Percentiles rank a stretch among this genome's conserved stretches.
phyloP scores from a whole-genome alignment of 108 stramenopile genomes.

The Skeletonema menzelii region DNA sequence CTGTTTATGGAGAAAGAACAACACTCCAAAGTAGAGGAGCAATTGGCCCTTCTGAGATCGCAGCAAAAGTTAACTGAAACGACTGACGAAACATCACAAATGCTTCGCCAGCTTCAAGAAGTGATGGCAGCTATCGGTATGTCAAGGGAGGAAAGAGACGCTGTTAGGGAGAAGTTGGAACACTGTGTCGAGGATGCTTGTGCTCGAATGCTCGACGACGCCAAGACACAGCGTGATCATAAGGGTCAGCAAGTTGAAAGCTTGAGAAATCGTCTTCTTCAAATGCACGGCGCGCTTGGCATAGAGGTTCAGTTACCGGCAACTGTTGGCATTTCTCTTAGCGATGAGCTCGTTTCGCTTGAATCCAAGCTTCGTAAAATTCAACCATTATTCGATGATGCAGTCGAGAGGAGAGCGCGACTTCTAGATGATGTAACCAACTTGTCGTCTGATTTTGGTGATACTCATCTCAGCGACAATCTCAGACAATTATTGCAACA shows the following conservation, averaged over 20 bases:
- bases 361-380: conserved; percentile 29
- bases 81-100: conserved; percentile 36
- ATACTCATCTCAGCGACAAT: conserved; percentile 18
- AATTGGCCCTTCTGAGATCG: conserved; percentile 49
- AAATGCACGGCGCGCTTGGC: conserved; percentile 50
- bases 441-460: conserved; percentile 18
- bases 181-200: conserved; percentile 70
- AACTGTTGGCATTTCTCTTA: conserved; percentile 6
- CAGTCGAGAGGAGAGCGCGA: conserved; percentile 36
- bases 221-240: conserved; percentile 32
- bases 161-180: conserved; percentile 46
- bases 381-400: conserved; percentile 35
- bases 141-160: conserved; percentile 44
- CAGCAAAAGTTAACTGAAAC: conserved; percentile 42
- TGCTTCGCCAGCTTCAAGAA: conserved; percentile 54
- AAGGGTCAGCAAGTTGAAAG: conserved; percentile 36
- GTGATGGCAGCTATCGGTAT: conserved; percentile 66
- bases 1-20: conserved; percentile 23
- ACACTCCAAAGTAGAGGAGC: conserved; percentile 45
- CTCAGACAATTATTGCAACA: conserved; percentile 16
- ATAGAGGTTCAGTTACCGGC: conserved; percentile 3
- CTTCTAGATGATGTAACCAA: conserved; percentile 31
- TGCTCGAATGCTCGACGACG: conserved; percentile 51
- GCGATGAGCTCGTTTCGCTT: conserved; percentile 35
- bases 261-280: conserved; percentile 20